Base-by-base conservation (phyloP, 805 yeast species). In the Yamadazyma laniorum region DNA sequence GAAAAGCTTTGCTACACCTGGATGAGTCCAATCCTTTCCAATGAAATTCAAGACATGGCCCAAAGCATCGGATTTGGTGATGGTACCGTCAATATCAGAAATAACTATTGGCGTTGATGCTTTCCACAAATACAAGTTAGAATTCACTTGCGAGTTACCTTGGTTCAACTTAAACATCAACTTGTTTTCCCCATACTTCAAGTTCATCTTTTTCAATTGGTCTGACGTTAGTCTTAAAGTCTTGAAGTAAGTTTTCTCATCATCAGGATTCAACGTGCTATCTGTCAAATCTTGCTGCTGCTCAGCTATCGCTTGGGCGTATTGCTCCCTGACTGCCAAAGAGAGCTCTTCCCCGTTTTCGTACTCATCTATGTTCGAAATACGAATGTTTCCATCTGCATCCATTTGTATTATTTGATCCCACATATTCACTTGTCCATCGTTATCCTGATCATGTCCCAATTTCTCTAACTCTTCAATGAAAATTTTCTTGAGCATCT, bases 1-100 rank as follows among this genome's bases (percentile, higher is more conserved):
- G 56, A 90, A 93, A 40, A 93, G 65, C 53, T 82, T 81, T 2
- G 97, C 96, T 28, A 93, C 99, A 22, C 99, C 99, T 2, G 80
- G 77, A 58, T 93, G 99, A 0, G 99, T 93, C 99, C 99, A 93
- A 65, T 93, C 99, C 50, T 88, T 77, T 4, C 99, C 99, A 25
- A 93, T 69, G 79, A 91, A 80, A 13, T 93, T 89, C 59, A 93
- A 69, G 2, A 93, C 91, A 61, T 93, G 99, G 3, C 99, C 99
- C 52, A 93, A 67, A 0, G 99, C 99, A 65, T 93, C 99, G 1
- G 97, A 89, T 61, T 89, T 90, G 13, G 99, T 93, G 48, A 93
- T 93, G 1, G 99, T 93, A 13, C 99, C 99, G 59, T 93, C 99
- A 42, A 93, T 93, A 63, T 93, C 99, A 6, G 96, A 87, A 18